Base-by-base conservation (phyloP, 805 yeast genomes). In the Phaffomyces thermotolerans region DNA sequence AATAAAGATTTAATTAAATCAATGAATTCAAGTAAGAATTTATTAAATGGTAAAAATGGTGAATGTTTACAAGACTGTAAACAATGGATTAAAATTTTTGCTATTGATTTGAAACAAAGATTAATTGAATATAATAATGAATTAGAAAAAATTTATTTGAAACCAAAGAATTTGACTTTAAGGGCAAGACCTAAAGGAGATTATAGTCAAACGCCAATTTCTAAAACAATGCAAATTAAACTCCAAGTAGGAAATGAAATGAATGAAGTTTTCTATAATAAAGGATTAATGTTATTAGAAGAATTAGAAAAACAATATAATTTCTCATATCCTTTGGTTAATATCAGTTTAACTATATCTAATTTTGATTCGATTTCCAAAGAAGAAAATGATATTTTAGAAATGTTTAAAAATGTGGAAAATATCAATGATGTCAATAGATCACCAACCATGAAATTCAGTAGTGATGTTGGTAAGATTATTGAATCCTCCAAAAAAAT, bases 11-110 rank as follows among this genome's bases (percentile, higher is more conserved):
- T 79, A 23, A 70, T 85, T 8, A 87, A 89, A 58, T 81, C 95
- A 1, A 91, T 93, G 98, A 80, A 81, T 64, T 83, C 96, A 0
- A 80, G 81, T 39, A 93, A 93, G 58, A 87, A 89, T 57, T 81
- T 91, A 60, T 37, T 34, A 14, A 63, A 81, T 39, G 73, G 76
- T 0, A 68, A 69, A 10, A 66, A 78, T 0, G 78, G 90, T 3
- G 62, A 61, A 4, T 68, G 70, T 3, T 48, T 71, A 7, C 66
- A 65, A 2, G 95, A 86, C 52, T 76, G 85, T 20, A 41, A 49
- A 14, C 54, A 55, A 34, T 91, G 99, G 99, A 64, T 91, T 8
- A 77, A 72, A 33, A 95, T 91, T 0, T 90, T 81, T 65, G 73
- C 84, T 2, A 90, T 89, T 0, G 99, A 91, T 54, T 62, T 91